These are phyloP conservation scores for Alternaria ethzedia DNA, from an alignment of 2,329 filamentous ascomycete genomes.

Conservation along the genomic window DNA sequence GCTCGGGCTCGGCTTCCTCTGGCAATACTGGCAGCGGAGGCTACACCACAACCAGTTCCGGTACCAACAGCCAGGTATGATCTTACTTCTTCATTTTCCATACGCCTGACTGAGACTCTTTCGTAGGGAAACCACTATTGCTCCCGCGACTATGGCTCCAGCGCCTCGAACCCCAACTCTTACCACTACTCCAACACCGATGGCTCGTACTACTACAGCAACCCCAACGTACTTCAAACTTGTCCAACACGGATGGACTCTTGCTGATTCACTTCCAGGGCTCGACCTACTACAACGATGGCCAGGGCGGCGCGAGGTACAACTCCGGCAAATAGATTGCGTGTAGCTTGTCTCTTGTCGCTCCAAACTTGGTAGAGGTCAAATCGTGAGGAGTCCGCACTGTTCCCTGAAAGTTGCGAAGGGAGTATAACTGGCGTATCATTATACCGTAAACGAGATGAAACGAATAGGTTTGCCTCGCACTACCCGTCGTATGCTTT, in stretches of 20 bases:
- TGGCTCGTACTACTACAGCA: slow-evolving; percentile 50
- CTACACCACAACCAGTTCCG: slow-evolving; percentile 50
- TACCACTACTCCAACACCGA: slow-evolving; percentile 51
- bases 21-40: slow-evolving; percentile 18
- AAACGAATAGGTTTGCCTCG: not conserved
- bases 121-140: slow-evolving; percentile 51
- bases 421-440: not conserved
- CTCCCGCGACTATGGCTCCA: slow-evolving; percentile 46
- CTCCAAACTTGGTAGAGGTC: not conserved
- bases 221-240: slow-evolving; percentile 19
- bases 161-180: slow-evolving; percentile 44
- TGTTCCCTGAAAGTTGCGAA: not conserved
- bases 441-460: not conserved
- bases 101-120: not conserved
- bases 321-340: slow-evolving; percentile 28
- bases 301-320: slow-evolving; percentile 41
- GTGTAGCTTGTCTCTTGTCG: not conserved
- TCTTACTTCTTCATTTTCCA: not conserved
- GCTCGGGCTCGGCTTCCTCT: slow-evolving; percentile 14
- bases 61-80: slow-evolving; percentile 48
- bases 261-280: slow-evolving; percentile 15
- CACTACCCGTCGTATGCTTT: not conserved
- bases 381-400: not conserved
- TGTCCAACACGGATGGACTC: not conserved
- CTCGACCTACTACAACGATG: slow-evolving; percentile 49